Conservation (phyloP, 202 grass and related monocot species). For the Tripidium arundinaceum region DNA sequence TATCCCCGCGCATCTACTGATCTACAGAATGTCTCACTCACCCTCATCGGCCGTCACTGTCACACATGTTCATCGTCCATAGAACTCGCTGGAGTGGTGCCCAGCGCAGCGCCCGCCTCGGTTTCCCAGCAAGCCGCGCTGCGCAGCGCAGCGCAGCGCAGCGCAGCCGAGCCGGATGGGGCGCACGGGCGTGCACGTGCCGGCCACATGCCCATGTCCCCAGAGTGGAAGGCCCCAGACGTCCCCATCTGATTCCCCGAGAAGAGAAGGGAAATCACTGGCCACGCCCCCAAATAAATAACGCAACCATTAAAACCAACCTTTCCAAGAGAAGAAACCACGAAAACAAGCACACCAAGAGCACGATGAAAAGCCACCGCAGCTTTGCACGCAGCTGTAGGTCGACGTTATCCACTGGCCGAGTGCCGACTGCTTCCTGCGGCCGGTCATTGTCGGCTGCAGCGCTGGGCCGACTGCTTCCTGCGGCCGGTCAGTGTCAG, state of each 20-base stretch:
- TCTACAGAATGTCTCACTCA: too few relatives aligned
- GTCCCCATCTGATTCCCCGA: neutral
- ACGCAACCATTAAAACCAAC: neutral
- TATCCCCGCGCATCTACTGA: too few relatives aligned
- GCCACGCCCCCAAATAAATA: neutral
- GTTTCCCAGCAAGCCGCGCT: neutral
- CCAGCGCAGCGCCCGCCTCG: neutral
- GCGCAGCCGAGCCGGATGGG: neutral
- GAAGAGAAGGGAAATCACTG: neutral
- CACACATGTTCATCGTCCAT: neutral
- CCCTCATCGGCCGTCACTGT: too few relatives aligned
- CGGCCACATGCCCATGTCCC: constrained; percentile 29
- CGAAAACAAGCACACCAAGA: neutral
- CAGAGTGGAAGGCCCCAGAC: constrained; percentile 15
- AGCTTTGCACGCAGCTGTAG: neutral
- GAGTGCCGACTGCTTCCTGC: too few relatives aligned
- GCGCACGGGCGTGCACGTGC: constrained; percentile 12
- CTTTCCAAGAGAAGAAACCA: neutral
- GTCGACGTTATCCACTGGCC: neutral
- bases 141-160: too few relatives aligned
- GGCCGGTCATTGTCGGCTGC: neutral
- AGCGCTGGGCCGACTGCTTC: neutral
- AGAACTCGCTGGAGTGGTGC: neutral
- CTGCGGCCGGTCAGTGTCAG: too few relatives aligned
- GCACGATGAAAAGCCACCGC: neutral